Evolutionary conservation across 768 basidiomycete species (phyloP).

Genomic region (Leccinum pellstonianum): DNA sequence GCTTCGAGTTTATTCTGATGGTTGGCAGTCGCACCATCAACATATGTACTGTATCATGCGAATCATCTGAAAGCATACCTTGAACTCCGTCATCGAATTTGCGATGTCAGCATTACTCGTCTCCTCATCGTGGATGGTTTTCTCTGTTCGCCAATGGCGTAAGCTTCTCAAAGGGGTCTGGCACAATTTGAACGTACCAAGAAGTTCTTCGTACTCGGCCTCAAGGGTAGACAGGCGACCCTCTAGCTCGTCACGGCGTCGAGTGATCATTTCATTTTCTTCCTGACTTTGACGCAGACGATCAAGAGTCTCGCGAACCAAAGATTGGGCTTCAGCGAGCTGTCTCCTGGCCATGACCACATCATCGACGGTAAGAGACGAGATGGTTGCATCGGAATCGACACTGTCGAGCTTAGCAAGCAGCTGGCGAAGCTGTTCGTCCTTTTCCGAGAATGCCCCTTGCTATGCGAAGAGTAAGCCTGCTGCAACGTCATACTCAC

Average conservation of each 20-base stretch:
- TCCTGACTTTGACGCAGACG: conserved; percentile 87
- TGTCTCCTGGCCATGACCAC: conserved; percentile 81
- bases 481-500: neutral
- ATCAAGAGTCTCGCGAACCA: conserved; percentile 87
- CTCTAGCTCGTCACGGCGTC: conserved; percentile 88
- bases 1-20: conserved; percentile 86
- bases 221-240: conserved; percentile 76
- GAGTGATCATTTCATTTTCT: conserved; percentile 81
- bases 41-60: neutral
- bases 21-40: conserved; percentile 6
- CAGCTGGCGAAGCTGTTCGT: conserved; percentile 85
- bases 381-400: conserved; percentile 56
- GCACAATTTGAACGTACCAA: conserved; percentile 57
- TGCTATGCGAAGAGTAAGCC: conserved; percentile 47
- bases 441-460: conserved; percentile 94
- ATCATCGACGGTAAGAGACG: conserved; percentile 70
- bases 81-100: conserved; percentile 87
- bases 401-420: conserved; percentile 82
- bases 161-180: conserved; percentile 2
- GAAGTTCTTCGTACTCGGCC: conserved; percentile 93
- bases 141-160: conserved; percentile 53
- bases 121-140: conserved; percentile 88
- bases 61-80: conserved; percentile 47
- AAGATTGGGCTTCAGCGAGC: conserved; percentile 81
- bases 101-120: conserved; percentile 77